These are phyloP conservation scores for Hirsutella thompsonii DNA, from an alignment of 2,329 filamentous ascomycete genomes.

Conservation along the genomic window DNA sequence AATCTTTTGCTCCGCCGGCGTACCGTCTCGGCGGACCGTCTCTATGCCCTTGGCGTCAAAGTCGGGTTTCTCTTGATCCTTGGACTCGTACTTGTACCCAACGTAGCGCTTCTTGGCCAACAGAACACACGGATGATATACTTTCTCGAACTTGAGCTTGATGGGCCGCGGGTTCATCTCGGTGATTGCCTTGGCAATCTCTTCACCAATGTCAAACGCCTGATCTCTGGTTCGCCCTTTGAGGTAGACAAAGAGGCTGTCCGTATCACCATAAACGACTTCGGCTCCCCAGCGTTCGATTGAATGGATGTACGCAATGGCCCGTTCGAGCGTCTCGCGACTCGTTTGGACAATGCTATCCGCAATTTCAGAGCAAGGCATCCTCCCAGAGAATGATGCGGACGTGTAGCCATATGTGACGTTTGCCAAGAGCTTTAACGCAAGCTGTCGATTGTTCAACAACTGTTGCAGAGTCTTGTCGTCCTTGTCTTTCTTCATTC, in stretches of 20 bases:
- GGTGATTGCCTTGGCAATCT: conserved; percentile 81
- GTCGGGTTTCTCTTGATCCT: conserved; percentile 62
- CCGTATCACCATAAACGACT: conserved; percentile 95
- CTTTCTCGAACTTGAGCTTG: conserved; percentile 97
- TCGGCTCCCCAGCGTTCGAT: conserved; percentile 82
- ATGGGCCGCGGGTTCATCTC: conserved; percentile 81
- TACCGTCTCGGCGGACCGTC: conserved; percentile 89
- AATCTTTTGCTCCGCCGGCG: conserved; percentile 90
- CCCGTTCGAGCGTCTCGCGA: conserved; percentile 85
- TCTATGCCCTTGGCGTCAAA: conserved; percentile 99
- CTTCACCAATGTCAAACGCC: conserved; percentile 84
- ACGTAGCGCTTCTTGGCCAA: conserved; percentile 97
- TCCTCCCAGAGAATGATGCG: conserved; percentile 88
- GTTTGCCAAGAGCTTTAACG: conserved; percentile 93
- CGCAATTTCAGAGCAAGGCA: conserved; percentile 96
- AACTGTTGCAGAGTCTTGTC: conserved; percentile 77
- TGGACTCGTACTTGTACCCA: conserved; percentile 87
- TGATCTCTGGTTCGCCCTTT: conserved; percentile 77
- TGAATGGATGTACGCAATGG: conserved; percentile 85
- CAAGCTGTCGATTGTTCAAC: conserved; percentile 85
- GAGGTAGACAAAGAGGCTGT: conserved; percentile 84
- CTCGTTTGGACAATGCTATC: conserved; percentile 97
- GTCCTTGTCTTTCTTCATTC: conserved; percentile 88
- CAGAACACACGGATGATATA: conserved; percentile 89
- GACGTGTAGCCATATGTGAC: conserved; percentile 98